phyloP scores from a whole-genome alignment of 441 rosid species.

The Erysimum cheiri region DNA sequence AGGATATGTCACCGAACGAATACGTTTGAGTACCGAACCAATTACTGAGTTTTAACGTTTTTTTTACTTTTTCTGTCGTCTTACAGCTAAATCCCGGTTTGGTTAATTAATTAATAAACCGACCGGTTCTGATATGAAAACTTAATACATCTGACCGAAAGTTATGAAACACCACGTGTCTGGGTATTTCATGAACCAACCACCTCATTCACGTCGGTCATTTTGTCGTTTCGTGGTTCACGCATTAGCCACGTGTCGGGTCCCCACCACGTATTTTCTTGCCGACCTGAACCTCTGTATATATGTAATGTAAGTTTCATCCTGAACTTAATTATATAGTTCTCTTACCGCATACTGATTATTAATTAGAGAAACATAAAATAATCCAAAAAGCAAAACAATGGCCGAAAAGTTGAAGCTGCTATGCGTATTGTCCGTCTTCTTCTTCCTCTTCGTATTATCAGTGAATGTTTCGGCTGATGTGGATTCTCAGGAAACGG shows the following conservation, averaged over 20 bases:
- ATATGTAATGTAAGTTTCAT: neutral
- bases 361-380: neutral
- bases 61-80: neutral
- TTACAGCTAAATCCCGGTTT: neutral
- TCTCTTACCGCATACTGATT: neutral
- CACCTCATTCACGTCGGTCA: constrained; percentile 30
- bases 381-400: neutral
- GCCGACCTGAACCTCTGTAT: constrained; percentile 31
- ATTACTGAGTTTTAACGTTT: no score
- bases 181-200: constrained; percentile 7
- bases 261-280: constrained; percentile 29
- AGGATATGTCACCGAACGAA: no score
- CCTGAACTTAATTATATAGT: neutral
- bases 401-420: constrained; percentile 28
- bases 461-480: constrained; percentile 35
- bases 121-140: neutral
- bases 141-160: neutral
- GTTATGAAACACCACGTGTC: constrained; percentile 33
- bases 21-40: no score
- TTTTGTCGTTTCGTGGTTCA: constrained; percentile 34
- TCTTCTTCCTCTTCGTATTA: constrained; percentile 24
- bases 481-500: constrained; percentile 1
- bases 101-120: constrained; percentile 1
- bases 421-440: constrained; percentile 18
- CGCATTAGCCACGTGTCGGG: constrained; percentile 34